Evolutionary conservation across 2,329 filamentous ascomycete species (phyloP).

Genomic region (Stenocarpella maydis): DNA sequence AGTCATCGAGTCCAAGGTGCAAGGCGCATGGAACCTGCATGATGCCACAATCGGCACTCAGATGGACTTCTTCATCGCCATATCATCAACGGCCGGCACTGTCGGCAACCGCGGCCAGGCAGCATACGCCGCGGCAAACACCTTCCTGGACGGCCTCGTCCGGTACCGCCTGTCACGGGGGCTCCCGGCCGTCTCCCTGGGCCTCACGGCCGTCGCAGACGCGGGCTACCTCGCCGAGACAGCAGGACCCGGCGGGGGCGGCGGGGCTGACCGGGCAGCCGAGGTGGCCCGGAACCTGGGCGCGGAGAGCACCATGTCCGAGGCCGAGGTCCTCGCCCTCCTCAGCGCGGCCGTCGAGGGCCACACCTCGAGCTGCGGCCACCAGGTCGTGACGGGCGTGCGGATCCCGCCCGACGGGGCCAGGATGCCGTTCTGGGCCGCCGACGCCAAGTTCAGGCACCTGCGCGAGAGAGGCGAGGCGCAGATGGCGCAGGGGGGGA

Average conservation of each 20-base stretch:
- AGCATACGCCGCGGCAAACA: constrained; percentile 57
- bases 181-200: constrained; percentile 52
- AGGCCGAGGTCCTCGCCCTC: constrained; percentile 54
- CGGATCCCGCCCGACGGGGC: constrained; percentile 25
- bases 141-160: constrained; percentile 51
- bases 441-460: constrained; percentile 62
- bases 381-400: constrained; percentile 28
- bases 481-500: neutral
- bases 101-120: constrained; percentile 61
- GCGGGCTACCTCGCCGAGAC: constrained; percentile 59
- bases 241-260: constrained; percentile 52
- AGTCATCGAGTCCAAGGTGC: constrained; percentile 42
- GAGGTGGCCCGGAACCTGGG: constrained; percentile 52
- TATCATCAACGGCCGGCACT: constrained; percentile 61
- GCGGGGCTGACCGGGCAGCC: constrained; percentile 56
- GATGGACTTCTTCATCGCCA: constrained; percentile 61
- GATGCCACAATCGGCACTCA: constrained; percentile 49
- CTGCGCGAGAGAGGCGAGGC: constrained; percentile 53
- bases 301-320: constrained; percentile 54
- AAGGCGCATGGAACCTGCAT: constrained; percentile 60
- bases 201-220: constrained; percentile 61
- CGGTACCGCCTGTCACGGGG: constrained; percentile 46
- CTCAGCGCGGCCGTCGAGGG: constrained; percentile 22
- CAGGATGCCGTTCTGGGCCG: constrained; percentile 59
- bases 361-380: constrained; percentile 42